Base-by-base conservation (phyloP, 306 rosid genomes). In the Chamaecrista fasciculata region DNA sequence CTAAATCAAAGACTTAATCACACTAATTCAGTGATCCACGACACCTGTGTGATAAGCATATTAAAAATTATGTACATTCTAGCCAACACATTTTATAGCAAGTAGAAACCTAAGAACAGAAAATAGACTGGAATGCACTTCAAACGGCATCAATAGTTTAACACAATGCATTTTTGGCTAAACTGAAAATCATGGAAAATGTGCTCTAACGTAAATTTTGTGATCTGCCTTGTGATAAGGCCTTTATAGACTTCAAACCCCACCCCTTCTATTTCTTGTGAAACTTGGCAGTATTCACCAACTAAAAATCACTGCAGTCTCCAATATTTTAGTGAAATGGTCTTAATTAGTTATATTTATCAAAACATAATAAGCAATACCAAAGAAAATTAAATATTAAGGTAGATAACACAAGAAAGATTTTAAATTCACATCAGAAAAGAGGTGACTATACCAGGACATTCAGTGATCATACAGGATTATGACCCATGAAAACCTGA, bases 21-120 rank as follows among this genome's bases (percentile, higher is more conserved):
- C 61, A 52, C 86, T 91, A 94, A 80, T 94, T 94, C 74, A 94
- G 42, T 57, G 99, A 94, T 78, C 99, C 95, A 34, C 95, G 96
- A 64, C 99, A 94, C 85, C 99, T 91, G 87, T 68, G 72, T 23
- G 33, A 64, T 56, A 64, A 75, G 40, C 4, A 67, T 31, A 62
- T 57, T 11, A 39, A 29, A 39, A 57, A 64, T 80, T 61, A 71
- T 57, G 31, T 5, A 20, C 19, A 25, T 29, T 40, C 11, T 49
- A 66, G 77, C 50, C 3, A 4, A 44, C 8, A 50, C 19, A 20
- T 46, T 49, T 62, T 65, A 74, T 11, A 62, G 47, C 21, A 6
- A 34, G 18, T 3, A 34, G 9, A 24, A 50, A 50, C 21, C 20
- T 5, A 12, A 44, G 18, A 50, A 49, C 34, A n/a, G 40, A 3